phyloP scores from a whole-genome alignment of 176 grass and related monocot species.

The Pontederia paniculata region DNA sequence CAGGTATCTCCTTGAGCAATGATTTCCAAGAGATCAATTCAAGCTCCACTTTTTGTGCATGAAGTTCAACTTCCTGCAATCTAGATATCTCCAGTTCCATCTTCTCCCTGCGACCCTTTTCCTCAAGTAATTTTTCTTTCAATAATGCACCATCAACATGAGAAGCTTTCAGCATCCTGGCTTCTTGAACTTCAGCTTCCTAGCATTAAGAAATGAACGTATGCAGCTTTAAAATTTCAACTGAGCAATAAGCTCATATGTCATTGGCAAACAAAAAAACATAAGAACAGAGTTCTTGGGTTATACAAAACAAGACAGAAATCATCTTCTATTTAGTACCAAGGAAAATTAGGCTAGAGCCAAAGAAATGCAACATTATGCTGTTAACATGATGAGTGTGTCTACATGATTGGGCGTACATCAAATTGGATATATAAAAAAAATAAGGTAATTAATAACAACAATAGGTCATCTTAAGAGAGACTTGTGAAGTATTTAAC shows the following conservation, averaged over 20 bases:
- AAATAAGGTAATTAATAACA: too few relatives aligned
- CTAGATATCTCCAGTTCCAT: slow-evolving; percentile 66
- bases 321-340: too few relatives aligned
- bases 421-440: too few relatives aligned
- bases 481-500: not conserved
- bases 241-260: not conserved
- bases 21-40: slow-evolving; percentile 66
- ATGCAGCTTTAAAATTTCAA: slow-evolving; percentile 3
- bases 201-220: slow-evolving; percentile 26
- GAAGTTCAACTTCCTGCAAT: slow-evolving; percentile 49
- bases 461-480: not conserved
- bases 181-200: slow-evolving; percentile 84
- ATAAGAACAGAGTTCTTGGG: not conserved
- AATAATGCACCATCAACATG: slow-evolving; percentile 71
- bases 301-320: not conserved
- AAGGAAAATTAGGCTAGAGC: too few relatives aligned
- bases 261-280: not conserved
- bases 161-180: slow-evolving; percentile 73
- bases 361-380: too few relatives aligned
- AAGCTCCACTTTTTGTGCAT: slow-evolving; percentile 68
- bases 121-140: slow-evolving; percentile 88
- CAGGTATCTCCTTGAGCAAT: slow-evolving; percentile 69
- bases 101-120: slow-evolving; percentile 57
- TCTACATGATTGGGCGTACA: too few relatives aligned
- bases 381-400: too few relatives aligned